phyloP scores from a whole-genome alignment of 768 basidiomycete species.

The Leccinellum luteum region DNA sequence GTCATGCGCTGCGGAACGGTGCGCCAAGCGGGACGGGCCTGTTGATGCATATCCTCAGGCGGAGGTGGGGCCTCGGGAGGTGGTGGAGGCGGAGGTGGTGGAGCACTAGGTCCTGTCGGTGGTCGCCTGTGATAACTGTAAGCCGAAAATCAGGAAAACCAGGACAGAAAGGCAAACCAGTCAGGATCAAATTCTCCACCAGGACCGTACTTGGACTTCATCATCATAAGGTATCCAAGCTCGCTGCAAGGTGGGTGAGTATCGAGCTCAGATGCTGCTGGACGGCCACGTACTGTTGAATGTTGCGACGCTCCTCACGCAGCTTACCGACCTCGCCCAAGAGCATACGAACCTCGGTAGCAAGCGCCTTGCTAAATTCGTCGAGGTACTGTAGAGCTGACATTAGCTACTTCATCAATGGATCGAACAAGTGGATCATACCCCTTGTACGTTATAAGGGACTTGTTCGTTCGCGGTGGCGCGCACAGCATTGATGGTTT shows the following conservation, averaged over 20 bases:
- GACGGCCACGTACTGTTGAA: conserved; percentile 64
- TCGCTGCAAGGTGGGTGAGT: conserved; percentile 45
- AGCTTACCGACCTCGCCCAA: conserved; percentile 81
- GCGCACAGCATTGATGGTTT: conserved; percentile 64
- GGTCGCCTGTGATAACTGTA: conserved; percentile 41
- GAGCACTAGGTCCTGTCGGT: conserved; percentile 34
- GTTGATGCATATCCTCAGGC: conserved; percentile 40
- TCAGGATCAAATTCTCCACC: conserved; percentile 83
- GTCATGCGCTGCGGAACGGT: conserved; percentile 39
- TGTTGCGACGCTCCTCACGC: conserved; percentile 70
- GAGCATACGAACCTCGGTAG: conserved; percentile 79
- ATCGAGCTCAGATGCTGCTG: not conserved
- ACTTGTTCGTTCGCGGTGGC: conserved; percentile 74
- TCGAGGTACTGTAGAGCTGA: conserved; percentile 62
- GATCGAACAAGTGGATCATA: conserved; percentile 5
- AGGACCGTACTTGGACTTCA: conserved; percentile 77
- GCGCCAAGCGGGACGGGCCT: conserved; percentile 61
- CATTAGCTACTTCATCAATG: conserved; percentile 7
- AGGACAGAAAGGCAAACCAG: conserved; percentile 47
- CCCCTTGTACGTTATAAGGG: conserved; percentile 80
- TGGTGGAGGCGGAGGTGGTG: conserved; percentile 45
- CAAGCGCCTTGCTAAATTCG: conserved; percentile 83
- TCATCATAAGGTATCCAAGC: conserved; percentile 65
- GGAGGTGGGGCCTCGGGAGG: conserved; percentile 42
- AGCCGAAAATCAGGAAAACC: not conserved